Evolutionary conservation across 164 flowering plant genomes (phyloP), one percentile per base, ranked within the genome.

Genomic region (Brasenia schreberi): DNA sequence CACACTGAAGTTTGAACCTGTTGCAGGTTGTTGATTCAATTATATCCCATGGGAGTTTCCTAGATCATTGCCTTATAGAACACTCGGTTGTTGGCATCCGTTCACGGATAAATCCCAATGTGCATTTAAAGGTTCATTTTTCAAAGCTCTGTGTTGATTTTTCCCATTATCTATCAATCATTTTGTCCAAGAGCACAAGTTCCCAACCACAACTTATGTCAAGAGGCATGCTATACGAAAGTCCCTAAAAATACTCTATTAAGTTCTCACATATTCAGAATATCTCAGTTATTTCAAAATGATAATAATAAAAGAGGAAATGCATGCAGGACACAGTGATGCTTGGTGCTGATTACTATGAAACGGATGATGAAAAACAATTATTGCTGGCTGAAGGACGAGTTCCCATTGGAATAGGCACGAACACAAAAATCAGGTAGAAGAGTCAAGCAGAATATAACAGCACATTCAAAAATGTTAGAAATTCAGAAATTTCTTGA

Each of bases 311-410:
- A 5, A 59, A 43, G 65, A 19, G 67, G 27, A 19, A 5, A 64
- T 61, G 42, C 42, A 44, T 77, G 79, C 88, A 89, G 97, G 99
- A 95, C 66, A 88, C 90, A 10, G 92, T 95, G 70, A 94, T 94
- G 99, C 93, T 94, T 61, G 97, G 99, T 6, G 99, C 96, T 60
- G 96, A 89, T 76, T 87, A 69, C 72, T 89, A 91, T 68, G 94
- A 91, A 80, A 91, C 96, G 12, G 89, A 83, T 7, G 78, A 70
- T 18, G 97, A 94, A 79, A 64, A 74, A 33, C 80, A 87, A 68
- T 75, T 86, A 56, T 72, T 84, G 65, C 65, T 85, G 27, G 87
- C 99, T 7, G 93, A 91, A 67, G 99, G 96, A 72, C 80, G 75
- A 76, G 97, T 89, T 70, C 99, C 99, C 1, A 69, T 84, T 67